Conservation (phyloP, 768 basidiomycete genomes). For the Trametes cinnabarina region DNA sequence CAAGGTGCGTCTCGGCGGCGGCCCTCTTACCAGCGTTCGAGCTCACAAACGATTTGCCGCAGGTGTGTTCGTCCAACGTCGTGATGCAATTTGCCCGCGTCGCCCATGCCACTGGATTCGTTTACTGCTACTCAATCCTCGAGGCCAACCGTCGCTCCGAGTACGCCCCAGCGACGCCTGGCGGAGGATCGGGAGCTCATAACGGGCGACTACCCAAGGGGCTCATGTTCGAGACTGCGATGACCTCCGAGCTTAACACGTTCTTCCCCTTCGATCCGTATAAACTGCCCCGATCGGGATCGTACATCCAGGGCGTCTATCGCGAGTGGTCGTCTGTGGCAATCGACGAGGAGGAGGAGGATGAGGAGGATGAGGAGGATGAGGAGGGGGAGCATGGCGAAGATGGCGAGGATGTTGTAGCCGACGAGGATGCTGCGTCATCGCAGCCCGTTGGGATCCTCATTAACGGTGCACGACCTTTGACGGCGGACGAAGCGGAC, state of each 20-base stretch:
- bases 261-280: conserved; percentile 99
- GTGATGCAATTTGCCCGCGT: conserved; percentile 93
- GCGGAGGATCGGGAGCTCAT: not conserved
- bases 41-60: not conserved
- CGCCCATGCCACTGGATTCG: conserved; percentile 85
- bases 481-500: conserved; percentile 39
- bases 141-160: conserved; percentile 81
- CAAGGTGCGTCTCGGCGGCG: conserved; percentile 52
- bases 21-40: not conserved
- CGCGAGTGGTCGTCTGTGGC: conserved; percentile 88
- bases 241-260: conserved; percentile 74
- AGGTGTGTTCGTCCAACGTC: conserved; percentile 90
- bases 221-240: conserved; percentile 32
- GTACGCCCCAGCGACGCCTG: conserved; percentile 30
- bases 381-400: conserved; percentile 44
- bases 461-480: conserved; percentile 24
- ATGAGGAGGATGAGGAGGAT: conserved; percentile 62
- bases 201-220: conserved; percentile 17
- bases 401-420: conserved; percentile 42
- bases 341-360: conserved; percentile 63
- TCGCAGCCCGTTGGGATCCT: conserved; percentile 8
- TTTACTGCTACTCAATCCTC: conserved; percentile 92
- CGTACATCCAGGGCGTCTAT: conserved; percentile 81
- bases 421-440: conserved; percentile 20
- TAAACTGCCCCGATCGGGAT: conserved; percentile 74